Conservation (phyloP, 2,329 filamentous ascomycete species). For the Lachnellula occidentalis region DNA sequence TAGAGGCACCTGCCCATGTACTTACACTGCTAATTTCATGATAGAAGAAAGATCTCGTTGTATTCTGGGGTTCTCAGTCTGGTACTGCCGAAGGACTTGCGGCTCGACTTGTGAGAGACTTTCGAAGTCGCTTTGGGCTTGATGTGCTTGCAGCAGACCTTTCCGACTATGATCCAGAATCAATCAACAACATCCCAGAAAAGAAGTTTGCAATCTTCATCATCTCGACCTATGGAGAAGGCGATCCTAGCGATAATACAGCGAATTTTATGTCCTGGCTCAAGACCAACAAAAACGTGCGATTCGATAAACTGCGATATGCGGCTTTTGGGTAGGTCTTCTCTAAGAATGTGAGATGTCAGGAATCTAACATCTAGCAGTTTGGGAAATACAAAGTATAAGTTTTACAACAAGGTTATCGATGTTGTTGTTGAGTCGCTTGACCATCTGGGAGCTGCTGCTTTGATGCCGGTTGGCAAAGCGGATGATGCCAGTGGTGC, state of each 20-base stretch:
- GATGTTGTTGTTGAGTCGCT: slow-evolving; percentile 13
- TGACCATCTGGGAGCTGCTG: slow-evolving; percentile 9
- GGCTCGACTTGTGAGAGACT: slow-evolving; percentile 36
- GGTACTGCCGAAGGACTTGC: slow-evolving; percentile 42
- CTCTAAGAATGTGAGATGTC: no score
- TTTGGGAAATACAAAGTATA: slow-evolving; percentile 23
- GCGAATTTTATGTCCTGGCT: slow-evolving; percentile 14
- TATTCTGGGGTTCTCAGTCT: slow-evolving; percentile 46
- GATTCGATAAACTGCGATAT: slow-evolving; percentile 12
- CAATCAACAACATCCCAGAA: slow-evolving; percentile 12
- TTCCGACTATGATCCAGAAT: slow-evolving; percentile 39
- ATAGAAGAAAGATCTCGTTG: slow-evolving; percentile 24
- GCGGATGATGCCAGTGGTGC: slow-evolving; percentile 18
- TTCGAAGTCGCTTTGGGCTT: slow-evolving; percentile 35
- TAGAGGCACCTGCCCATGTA: not conserved
- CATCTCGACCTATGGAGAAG: slow-evolving; percentile 23
- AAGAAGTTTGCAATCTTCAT: slow-evolving; percentile 19
- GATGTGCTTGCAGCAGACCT: slow-evolving; percentile 39
- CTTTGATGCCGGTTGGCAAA: slow-evolving; percentile 12
- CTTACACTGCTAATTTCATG: not conserved
- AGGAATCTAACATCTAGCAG: not conserved
- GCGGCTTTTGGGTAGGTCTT: slow-evolving; percentile 11
- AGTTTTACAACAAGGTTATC: slow-evolving; percentile 19
- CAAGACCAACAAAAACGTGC: slow-evolving; percentile 1
- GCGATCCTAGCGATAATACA: slow-evolving; percentile 23